Evolutionary conservation across 163 green algal species (phyloP).

Genomic region (Coccomyxa subellipsoidea): DNA sequence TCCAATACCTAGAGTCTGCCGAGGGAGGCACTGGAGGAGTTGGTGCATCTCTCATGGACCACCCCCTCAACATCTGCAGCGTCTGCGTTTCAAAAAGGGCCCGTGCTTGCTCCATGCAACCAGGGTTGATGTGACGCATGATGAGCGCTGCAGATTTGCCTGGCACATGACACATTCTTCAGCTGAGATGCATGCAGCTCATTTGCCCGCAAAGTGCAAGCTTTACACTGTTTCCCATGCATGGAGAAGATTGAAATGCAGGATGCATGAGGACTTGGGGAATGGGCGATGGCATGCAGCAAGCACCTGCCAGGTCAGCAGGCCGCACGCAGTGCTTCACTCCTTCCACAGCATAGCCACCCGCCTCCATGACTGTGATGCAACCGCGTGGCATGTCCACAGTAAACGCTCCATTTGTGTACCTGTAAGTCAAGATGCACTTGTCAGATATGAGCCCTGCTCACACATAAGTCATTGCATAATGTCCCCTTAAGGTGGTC

Average conservation of each 20-base stretch:
- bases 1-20: background rate
- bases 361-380: slow-evolving; percentile 62
- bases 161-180: slow-evolving; percentile 12
- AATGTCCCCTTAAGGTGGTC: too few relatives aligned
- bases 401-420: slow-evolving; percentile 68
- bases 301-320: slow-evolving; percentile 61
- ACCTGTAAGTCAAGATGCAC: too few relatives aligned
- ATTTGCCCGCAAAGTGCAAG: too few relatives aligned
- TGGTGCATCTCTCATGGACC: slow-evolving; percentile 2
- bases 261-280: too few relatives aligned
- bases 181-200: too few relatives aligned
- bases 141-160: slow-evolving; percentile 65
- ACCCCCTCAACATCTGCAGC: background rate
- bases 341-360: slow-evolving; percentile 59
- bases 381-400: slow-evolving; percentile 70
- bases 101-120: slow-evolving; percentile 31
- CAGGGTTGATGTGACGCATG: slow-evolving; percentile 50
- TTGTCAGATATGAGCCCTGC: too few relatives aligned
- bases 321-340: slow-evolving; percentile 74
- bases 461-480: too few relatives aligned
- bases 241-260: too few relatives aligned
- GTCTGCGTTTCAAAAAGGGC: slow-evolving; percentile 43
- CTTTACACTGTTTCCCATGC: too few relatives aligned
- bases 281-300: too few relatives aligned
- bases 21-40: background rate